Evolutionary conservation across 1,284 basidiomycete genomes (phyloP), one percentile per base, ranked within the genome.

Genomic region (Tremellales sp.): DNA sequence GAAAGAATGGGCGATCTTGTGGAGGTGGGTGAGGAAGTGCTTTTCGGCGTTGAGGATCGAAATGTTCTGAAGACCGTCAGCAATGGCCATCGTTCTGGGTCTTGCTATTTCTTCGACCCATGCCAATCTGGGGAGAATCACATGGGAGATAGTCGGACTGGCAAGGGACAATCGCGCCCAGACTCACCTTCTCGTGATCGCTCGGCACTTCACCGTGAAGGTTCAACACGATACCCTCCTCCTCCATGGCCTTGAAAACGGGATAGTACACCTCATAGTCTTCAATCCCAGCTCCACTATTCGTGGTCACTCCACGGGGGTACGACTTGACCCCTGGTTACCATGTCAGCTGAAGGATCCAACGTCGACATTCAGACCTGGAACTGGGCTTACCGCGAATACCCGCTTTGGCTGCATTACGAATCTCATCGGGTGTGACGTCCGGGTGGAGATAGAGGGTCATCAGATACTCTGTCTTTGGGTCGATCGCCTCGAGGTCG

Each of bases 121-220:
- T n/a, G n/a, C n/a, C n/a, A n/a, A n/a, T n/a, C n/a, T n/a, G n/a
- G n/a, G n/a, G n/a, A n/a, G n/a, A n/a, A n/a, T n/a, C n/a, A n/a
- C n/a, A n/a, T n/a, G n/a, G n/a, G n/a, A n/a, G n/a, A n/a, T n/a
- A n/a, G n/a, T n/a, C n/a, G n/a, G n/a, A n/a, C n/a, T n/a, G n/a
- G n/a, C n/a, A n/a, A n/a, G n/a, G n/a, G n/a, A n/a, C n/a, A n/a
- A n/a, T n/a, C n/a, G n/a, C n/a, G n/a, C n/a, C n/a, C n/a, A 19
- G 6, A 73, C 83, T 67, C 65, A 88, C 90, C 46, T 84, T 81
- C 25, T 79, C 76, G 3, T 85, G 73, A 65, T 94, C 87, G n/a
- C 89, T 93, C 3, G 96, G 94, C 22, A 98, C 83, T 76, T 99
- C 96, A 22, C 96, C 96, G 64, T 99, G 96, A 40, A 99, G 79